These are phyloP conservation scores for Trichocladium uniseriatum DNA, from an alignment of 495 filamentous ascomycete species.

Conservation along the genomic window DNA sequence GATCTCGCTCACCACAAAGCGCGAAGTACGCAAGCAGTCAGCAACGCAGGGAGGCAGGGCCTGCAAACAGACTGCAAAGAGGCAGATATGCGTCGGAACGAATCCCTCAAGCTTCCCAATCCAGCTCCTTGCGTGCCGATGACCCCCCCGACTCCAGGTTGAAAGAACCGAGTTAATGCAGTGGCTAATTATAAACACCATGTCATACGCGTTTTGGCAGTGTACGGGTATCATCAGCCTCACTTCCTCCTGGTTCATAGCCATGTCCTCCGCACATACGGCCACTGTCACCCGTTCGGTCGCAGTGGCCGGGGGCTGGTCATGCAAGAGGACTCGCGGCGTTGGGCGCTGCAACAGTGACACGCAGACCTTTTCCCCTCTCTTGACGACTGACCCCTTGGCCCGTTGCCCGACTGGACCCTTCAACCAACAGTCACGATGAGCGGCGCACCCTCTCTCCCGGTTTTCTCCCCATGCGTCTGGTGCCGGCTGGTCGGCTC, in stretches of 20 bases:
- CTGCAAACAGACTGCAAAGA: not conserved
- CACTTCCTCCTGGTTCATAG: conserved; percentile 6
- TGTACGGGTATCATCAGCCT: conserved; percentile 19
- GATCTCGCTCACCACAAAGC: conserved; percentile 1
- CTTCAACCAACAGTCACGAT: not conserved
- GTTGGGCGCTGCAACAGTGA: not conserved
- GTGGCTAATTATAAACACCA: conserved; percentile 14
- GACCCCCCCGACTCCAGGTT: not conserved
- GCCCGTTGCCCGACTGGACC: not conserved
- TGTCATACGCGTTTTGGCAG: conserved; percentile 6
- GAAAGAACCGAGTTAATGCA: conserved; percentile 3
- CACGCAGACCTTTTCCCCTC: too few relatives aligned
- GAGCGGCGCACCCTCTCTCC: not conserved
- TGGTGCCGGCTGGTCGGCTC: conserved; percentile 1
- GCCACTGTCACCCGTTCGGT: not conserved
- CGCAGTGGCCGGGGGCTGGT: not conserved
- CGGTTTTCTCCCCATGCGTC: too few relatives aligned
- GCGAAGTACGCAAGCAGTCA: not conserved
- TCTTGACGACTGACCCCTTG: too few relatives aligned
- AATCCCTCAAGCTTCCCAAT: conserved; percentile 11
- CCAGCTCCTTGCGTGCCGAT: conserved; percentile 10
- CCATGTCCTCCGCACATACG: not conserved
- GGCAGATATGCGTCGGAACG: conserved; percentile 1
- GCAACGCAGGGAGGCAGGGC: conserved; percentile 6
- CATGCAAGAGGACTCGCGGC: not conserved